Conservation (phyloP, 1,139 yeast species). For the Lodderomyces jiufengensis region DNA sequence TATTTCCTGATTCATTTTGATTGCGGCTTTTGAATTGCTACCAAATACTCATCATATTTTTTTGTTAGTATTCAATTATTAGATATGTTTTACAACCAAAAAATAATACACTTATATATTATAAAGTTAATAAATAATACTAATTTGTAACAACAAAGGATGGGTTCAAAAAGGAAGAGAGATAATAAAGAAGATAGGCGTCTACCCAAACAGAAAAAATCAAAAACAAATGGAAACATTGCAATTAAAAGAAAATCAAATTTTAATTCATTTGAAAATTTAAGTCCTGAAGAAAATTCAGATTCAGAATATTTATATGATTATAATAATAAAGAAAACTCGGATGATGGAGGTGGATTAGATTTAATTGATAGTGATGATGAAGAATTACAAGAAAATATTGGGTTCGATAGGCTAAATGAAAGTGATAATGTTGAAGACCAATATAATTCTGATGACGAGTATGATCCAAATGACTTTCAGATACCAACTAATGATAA, state of each 20-base stretch:
- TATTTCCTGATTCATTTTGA: background rate
- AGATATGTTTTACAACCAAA: constrained; percentile 1
- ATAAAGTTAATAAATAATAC: too few relatives aligned
- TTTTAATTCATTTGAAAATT: too few relatives aligned
- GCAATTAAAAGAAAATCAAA: background rate
- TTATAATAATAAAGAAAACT: background rate
- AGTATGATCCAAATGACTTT: constrained; percentile 11
- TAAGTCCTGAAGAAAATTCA: background rate
- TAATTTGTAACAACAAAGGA: too few relatives aligned
- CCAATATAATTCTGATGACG: constrained; percentile 19
- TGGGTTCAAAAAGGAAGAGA: background rate
- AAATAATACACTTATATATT: too few relatives aligned
- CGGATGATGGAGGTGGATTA: background rate
- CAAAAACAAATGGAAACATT: too few relatives aligned
- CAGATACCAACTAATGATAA: background rate
- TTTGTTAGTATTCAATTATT: background rate
- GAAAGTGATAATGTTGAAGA: constrained; percentile 27
- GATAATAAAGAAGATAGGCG: background rate
- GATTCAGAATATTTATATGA: constrained; percentile 2
- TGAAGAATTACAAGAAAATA: constrained; percentile 3
- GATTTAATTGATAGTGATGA: constrained; percentile 8
- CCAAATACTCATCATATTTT: background rate
- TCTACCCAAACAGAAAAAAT: background rate
- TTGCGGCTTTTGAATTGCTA: background rate
- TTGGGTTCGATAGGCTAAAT: too few relatives aligned